Base-by-base conservation (phyloP, 257 asterid genomes). In the Capsicum rhomboideum region DNA sequence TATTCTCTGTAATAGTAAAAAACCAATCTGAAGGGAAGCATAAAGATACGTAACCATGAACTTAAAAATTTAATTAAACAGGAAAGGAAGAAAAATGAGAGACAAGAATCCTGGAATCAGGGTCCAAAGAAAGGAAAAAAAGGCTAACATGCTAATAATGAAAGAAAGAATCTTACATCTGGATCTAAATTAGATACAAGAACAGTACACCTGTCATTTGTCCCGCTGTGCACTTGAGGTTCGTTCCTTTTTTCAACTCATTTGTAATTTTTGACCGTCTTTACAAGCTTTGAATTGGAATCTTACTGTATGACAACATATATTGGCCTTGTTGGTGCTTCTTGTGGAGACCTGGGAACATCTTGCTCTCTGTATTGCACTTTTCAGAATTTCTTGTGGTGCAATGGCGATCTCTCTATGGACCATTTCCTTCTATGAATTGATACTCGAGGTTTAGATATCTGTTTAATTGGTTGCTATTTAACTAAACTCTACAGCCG, bases 191-290 rank as follows among this genome's bases (percentile, higher is more conserved):
- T 97, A 46, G 99, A 95, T 84, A 90, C 98, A 72, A 97, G 94
- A 89, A 97, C 85, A 3, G 98, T 96, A 92, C 98, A 93, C 89
- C 98, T 89, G 83, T 96, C 99, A 86, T 97, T 97, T 82, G 97
- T 90, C 79, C 98, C 98, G 49, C 92, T 96, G 92, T 84, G 97
- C 93, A 44, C 13, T 74, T 74, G 80, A 74, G 82, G 82, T 83
- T 77, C 80, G 37, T 50, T 83, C 28, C 58, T 71, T 72, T 31
- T 23, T 20, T 37, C 49, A 46, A 8, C 2, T 75, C 8, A 49
- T 10, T 50, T 75, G 46, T 28, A 4, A 29, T 75, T 61, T 50
- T 67, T 83, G 11, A 26, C 34, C 4, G 2, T 37, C 71, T 56
- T 83, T n/a, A 37, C 49, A 42, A 10, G 74, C 66, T 82, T 64